Evolutionary conservation across 176 grass and related monocot species (phyloP).

Genomic region (Tillandsia leiboldiana): DNA sequence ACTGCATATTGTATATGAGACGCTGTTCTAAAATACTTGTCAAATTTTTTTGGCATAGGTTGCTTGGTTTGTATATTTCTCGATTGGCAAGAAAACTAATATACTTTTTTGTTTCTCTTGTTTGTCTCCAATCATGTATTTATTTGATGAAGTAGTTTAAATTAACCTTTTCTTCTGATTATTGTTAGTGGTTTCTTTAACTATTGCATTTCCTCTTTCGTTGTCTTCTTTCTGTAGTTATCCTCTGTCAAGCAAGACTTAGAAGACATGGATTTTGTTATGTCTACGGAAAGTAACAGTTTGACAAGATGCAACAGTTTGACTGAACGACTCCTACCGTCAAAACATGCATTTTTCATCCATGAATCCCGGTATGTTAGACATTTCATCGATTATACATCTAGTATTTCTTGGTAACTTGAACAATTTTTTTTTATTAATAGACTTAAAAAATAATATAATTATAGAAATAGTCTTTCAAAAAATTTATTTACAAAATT

Average conservation of each 20-base stretch:
- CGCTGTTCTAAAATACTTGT: too few relatives aligned
- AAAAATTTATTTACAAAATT: too few relatives aligned
- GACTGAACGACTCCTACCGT: constrained; percentile 70
- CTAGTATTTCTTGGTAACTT: not conserved
- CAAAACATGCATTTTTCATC: constrained; percentile 76
- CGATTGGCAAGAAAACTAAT: too few relatives aligned
- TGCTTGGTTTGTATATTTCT: too few relatives aligned
- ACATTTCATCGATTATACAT: constrained; percentile 10
- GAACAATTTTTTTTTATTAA: not conserved
- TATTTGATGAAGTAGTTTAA: too few relatives aligned
- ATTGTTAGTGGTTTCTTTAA: not conserved
- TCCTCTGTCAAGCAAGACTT: constrained; percentile 82
- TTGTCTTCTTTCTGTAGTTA: constrained; percentile 35
- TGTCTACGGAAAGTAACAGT: constrained; percentile 49
- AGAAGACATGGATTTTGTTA: constrained; percentile 83
- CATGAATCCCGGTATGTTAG: constrained; percentile 59
- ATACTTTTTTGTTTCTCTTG: too few relatives aligned
- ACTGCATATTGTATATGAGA: too few relatives aligned
- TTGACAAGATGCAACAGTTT: constrained; percentile 37
- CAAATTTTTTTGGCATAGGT: too few relatives aligned
- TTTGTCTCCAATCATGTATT: too few relatives aligned
- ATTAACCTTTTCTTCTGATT: not conserved
- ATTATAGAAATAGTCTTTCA: too few relatives aligned
- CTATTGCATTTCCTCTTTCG: constrained; percentile 20
- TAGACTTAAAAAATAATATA: too few relatives aligned